Percentiles rank a stretch among this genome's conserved stretches.
These are phyloP conservation scores for Lachnellula cervina DNA, from an alignment of 2,329 filamentous ascomycete species.

Conservation along the genomic window DNA sequence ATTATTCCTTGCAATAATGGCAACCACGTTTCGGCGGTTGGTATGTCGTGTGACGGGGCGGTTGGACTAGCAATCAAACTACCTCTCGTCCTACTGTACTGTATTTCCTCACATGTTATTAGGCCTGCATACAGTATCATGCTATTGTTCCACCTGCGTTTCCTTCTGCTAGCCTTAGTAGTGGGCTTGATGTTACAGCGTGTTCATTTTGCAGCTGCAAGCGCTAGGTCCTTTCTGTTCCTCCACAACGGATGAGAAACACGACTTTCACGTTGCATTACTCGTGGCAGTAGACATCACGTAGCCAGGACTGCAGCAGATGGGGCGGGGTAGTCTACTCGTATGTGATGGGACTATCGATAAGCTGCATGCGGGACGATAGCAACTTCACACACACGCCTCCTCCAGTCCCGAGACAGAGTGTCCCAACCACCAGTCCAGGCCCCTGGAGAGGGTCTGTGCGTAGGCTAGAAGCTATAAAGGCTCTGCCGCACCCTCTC, in stretches of 20 bases:
- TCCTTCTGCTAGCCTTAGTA: no score
- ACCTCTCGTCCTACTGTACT: no score
- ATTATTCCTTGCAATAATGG: background rate
- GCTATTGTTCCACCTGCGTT: no score
- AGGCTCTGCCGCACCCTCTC: no score
- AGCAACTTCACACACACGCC: background rate
- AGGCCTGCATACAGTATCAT: no score
- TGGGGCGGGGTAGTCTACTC: background rate
- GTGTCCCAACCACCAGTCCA: no score
- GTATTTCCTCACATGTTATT: no score
- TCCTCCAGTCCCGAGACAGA: no score
- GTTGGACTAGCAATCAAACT: background rate
- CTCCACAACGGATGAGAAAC: background rate
- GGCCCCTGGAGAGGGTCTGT: no score
- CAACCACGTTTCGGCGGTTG: background rate
- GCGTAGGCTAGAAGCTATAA: no score
- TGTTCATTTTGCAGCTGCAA: background rate
- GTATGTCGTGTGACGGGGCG: background rate
- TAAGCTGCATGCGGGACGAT: background rate
- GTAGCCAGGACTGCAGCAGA: background rate
- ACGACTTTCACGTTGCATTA: background rate
- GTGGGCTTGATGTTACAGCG: background rate
- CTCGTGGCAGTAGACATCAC: background rate
- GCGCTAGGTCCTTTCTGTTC: background rate
- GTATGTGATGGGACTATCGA: background rate